Evolutionary conservation across 768 basidiomycete species (phyloP).

Genomic region (Mycena venus): DNA sequence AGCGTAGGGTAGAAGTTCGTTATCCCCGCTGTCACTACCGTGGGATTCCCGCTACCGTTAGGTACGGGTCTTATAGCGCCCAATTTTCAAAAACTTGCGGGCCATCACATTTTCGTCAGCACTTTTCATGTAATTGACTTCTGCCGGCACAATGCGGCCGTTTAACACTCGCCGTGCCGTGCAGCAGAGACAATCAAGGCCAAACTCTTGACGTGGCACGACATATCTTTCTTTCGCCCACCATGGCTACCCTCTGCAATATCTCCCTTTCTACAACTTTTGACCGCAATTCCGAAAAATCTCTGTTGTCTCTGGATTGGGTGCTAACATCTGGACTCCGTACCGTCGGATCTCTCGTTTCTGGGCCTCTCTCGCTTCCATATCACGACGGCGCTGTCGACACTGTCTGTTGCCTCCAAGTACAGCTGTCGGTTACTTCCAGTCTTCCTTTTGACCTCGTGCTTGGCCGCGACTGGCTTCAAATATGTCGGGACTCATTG

Average conservation of each 20-base stretch:
- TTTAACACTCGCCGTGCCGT: background rate
- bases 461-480: background rate
- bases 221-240: background rate
- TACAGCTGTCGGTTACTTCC: too few species aligned
- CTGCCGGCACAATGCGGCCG: too few species aligned
- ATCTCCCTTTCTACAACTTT: background rate
- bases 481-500: background rate
- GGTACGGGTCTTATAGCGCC: background rate
- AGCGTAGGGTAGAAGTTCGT: too few species aligned
- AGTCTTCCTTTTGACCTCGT: background rate
- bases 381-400: too few species aligned
- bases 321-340: background rate
- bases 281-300: background rate
- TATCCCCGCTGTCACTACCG: too few species aligned
- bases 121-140: background rate
- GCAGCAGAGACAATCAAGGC: too few species aligned
- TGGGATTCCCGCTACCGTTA: constrained; percentile 6
- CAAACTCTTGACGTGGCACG: background rate
- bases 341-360: background rate
- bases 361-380: background rate
- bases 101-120: background rate
- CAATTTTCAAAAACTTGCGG: background rate
- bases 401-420: too few species aligned
- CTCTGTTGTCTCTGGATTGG: background rate
- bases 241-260: background rate